Evolutionary conservation across 208 protist genomes (phyloP).

Genomic region (Acanthamoeba royreba): DNA sequence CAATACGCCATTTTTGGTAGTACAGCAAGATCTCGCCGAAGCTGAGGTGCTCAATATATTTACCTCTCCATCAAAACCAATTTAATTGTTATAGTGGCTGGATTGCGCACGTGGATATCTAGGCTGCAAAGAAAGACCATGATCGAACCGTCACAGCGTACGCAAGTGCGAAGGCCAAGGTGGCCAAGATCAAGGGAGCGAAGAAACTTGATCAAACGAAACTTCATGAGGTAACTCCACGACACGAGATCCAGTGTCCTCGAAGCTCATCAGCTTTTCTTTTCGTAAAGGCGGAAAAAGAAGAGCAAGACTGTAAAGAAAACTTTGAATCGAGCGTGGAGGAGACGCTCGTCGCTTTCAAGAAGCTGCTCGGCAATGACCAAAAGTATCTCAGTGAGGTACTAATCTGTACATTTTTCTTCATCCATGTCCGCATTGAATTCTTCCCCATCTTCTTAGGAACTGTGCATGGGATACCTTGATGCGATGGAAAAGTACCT

Average conservation of each 20-base stretch:
- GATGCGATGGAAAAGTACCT: not conserved
- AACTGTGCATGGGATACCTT: not conserved
- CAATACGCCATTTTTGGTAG: not conserved
- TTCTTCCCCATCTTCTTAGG: not conserved
- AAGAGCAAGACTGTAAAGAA: not conserved
- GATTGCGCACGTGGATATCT: not conserved
- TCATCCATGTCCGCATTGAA: no score
- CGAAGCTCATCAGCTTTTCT: not conserved
- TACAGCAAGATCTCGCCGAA: slow-evolving; percentile 3
- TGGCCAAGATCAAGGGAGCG: not conserved
- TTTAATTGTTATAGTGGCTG: not conserved
- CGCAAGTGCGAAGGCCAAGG: not conserved
- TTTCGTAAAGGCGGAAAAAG: not conserved
- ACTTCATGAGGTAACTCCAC: not conserved
- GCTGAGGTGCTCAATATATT: not conserved
- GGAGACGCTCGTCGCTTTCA: not conserved
- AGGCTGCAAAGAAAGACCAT: not conserved
- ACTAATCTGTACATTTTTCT: no score
- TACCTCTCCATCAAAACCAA: not conserved
- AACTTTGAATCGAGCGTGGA: not conserved
- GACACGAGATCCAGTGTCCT: not conserved
- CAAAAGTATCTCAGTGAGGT: not conserved
- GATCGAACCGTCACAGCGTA: not conserved
- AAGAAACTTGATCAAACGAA: slow-evolving; percentile 18
- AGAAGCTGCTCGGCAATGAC: not conserved